These are phyloP conservation scores for Ettlia oleoabundans DNA, from an alignment of 139 green algal genomes.

Conservation along the genomic window DNA sequence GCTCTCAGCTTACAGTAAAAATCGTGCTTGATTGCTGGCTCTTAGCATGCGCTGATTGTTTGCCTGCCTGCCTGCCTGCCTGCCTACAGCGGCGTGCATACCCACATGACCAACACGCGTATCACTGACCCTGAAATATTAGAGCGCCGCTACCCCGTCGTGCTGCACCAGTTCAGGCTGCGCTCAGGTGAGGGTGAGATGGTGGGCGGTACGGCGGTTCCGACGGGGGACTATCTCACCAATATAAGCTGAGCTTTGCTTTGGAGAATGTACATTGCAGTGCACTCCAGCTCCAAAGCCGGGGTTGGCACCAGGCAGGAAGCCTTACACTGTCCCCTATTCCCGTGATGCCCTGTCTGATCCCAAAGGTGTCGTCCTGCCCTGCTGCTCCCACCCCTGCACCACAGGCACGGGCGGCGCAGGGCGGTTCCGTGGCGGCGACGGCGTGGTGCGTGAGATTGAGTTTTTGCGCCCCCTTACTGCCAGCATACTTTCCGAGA, in stretches of 20 bases:
- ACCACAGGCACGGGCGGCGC: conserved; percentile 80
- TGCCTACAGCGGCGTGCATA: conserved; percentile 85
- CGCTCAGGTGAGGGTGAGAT: conserved; percentile 40
- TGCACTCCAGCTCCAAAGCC: conserved; percentile 65
- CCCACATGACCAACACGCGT: conserved; percentile 99
- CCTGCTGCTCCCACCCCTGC: not conserved
- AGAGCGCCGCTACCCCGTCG: conserved; percentile 91
- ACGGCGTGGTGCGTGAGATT: conserved; percentile 91
- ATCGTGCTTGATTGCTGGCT: no score
- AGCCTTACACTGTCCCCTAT: no score
- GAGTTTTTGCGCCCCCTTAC: conserved; percentile 89
- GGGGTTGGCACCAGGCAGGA: no score
- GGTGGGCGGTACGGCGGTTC: not conserved
- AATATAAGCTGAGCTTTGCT: not conserved
- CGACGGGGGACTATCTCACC: not conserved
- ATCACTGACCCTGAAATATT: conserved; percentile 97
- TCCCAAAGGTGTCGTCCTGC: not conserved
- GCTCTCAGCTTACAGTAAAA: no score
- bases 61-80: not conserved
- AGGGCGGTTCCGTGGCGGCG: conserved; percentile 81
- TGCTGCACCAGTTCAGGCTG: conserved; percentile 87
- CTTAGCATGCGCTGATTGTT: no score
- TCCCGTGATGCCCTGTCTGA: no score
- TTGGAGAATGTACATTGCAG: conserved; percentile 50
- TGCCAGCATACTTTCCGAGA: conserved; percentile 88